A percentile compares a stretch with the other conserved stretches of the same genome.
phyloP scores from a whole-genome alignment of 2,329 filamentous ascomycete genomes.

The Chrysoporthe deuterocubensis region DNA sequence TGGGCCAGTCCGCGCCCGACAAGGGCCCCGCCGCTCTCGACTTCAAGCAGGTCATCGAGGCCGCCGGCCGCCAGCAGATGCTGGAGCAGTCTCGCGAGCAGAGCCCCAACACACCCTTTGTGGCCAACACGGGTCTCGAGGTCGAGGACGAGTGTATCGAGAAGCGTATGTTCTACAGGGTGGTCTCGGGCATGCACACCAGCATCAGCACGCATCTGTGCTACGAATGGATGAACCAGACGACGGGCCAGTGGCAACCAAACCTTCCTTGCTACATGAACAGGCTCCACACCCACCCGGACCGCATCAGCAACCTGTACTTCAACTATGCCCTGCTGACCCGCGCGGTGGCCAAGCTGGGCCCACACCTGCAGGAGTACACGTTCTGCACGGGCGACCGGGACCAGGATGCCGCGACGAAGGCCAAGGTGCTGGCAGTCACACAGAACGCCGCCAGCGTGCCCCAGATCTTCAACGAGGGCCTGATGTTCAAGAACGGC shows the following conservation, averaged over 20 bases:
- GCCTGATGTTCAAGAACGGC: slow-evolving; percentile 86
- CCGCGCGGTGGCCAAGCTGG: slow-evolving; percentile 87
- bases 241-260: slow-evolving; percentile 88
- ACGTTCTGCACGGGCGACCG: slow-evolving; percentile 91
- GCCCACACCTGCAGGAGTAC: slow-evolving; percentile 76
- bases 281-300: slow-evolving; percentile 82
- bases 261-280: slow-evolving; percentile 88
- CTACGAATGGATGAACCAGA: slow-evolving; percentile 95
- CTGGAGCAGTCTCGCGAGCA: slow-evolving; percentile 63
- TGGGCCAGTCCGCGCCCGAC: slow-evolving; percentile 51
- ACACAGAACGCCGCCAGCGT: slow-evolving; percentile 70
- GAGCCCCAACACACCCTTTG: slow-evolving; percentile 60
- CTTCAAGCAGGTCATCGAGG: slow-evolving; percentile 64
- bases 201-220: slow-evolving; percentile 96
- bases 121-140: slow-evolving; percentile 69
- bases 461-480: slow-evolving; percentile 91
- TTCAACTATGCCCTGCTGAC: slow-evolving; percentile 98
- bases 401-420: slow-evolving; percentile 77
- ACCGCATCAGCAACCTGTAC: slow-evolving; percentile 95
- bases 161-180: slow-evolving; percentile 96
- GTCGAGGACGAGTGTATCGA: slow-evolving; percentile 92
- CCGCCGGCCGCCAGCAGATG: slow-evolving; percentile 62
- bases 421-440: slow-evolving; percentile 78
- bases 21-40: slow-evolving; percentile 60
- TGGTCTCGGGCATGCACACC: slow-evolving; percentile 97